Evolutionary conservation across 108 stramenopile genomes (phyloP).

Genomic region (Cyclostephanos invisitatus): DNA sequence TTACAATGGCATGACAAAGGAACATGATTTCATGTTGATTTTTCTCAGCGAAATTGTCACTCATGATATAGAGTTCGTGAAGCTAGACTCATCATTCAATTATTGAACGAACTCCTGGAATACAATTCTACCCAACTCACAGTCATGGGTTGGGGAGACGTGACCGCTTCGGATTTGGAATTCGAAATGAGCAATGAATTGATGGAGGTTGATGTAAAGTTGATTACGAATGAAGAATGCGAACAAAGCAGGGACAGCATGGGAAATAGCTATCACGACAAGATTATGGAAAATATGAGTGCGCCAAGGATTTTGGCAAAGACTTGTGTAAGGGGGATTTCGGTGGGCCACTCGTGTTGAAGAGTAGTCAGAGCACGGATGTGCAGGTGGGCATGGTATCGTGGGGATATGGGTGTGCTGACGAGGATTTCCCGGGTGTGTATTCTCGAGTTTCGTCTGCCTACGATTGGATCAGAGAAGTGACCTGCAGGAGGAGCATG

Average conservation of each 20-base stretch:
- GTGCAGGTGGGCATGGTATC: conserved; percentile 53
- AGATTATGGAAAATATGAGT: conserved; percentile 52
- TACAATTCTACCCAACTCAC: not conserved
- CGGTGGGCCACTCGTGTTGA: conserved; percentile 48
- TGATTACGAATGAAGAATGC: conserved; percentile 26
- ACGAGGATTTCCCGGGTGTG: conserved; percentile 51
- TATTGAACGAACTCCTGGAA: not conserved
- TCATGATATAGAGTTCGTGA: conserved; percentile 6
- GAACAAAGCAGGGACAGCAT: not conserved
- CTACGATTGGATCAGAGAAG: conserved; percentile 41
- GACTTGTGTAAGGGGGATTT: conserved; percentile 57
- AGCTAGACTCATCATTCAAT: not conserved
- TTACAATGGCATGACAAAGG: not conserved
- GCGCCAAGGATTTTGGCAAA: conserved; percentile 25
- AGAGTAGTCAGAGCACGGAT: not conserved
- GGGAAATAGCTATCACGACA: conserved; percentile 22
- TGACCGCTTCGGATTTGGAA: not conserved
- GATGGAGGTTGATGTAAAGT: conserved; percentile 17
- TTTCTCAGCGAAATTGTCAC: conserved; percentile 5
- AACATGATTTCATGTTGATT: conserved; percentile 23
- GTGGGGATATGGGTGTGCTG: conserved; percentile 58
- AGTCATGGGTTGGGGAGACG: conserved; percentile 22
- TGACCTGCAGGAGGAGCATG: conserved; percentile 44
- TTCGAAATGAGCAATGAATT: not conserved
- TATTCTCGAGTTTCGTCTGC: conserved; percentile 46